Base-by-base conservation (phyloP, 179 eudicot genomes). In the Spergularia azorica region DNA sequence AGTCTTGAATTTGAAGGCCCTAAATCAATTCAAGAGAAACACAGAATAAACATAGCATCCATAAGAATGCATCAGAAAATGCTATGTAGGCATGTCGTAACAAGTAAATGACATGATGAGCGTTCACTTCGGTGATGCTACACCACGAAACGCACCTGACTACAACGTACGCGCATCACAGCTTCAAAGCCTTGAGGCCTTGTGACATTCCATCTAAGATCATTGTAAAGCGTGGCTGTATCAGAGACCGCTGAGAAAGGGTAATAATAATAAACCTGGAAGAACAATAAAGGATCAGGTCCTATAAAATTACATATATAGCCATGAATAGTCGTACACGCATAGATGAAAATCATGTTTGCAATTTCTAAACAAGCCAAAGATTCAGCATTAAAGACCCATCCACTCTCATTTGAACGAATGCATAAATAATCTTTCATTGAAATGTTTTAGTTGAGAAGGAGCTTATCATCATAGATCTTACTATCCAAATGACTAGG, bases 151-250 rank as follows among this genome's bases (percentile, higher is more conserved):
- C 62, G 11, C 20, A 94, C 98, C 92, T 92, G 95, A 86, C 98
- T 94, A 85, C 96, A 89, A 73, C 97, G 87, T 57, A 94, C 92
- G 72, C 97, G 97, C 98, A 94, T 92, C 73, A 94, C 98, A 43
- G 97, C 98, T 86, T 94, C 98, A 78, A 90, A 90, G 62, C 98
- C 98, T 81, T 90, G 97, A 38, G 93, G 98, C 88, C 98, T 89
- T 14, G 92, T 89, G 60, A 94, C 87, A 83, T 92, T 94, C 98
- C 98, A 94, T 79, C 95, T 89, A 68, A 94, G 91, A 84, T 94
- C 98, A 82, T 94, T 94, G 84, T 83, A 92, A 66, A 94, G 97
- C 87, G 89, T 94, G 71, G 98, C 97, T 71, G 92, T 76, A 81
- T 94, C 98, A 79, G 94, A 83, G 76, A 88, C 81, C 50, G 98